Evolutionary conservation across 2,329 filamentous ascomycete species (phyloP).

Genomic region (Pseudocercospora ulei): DNA sequence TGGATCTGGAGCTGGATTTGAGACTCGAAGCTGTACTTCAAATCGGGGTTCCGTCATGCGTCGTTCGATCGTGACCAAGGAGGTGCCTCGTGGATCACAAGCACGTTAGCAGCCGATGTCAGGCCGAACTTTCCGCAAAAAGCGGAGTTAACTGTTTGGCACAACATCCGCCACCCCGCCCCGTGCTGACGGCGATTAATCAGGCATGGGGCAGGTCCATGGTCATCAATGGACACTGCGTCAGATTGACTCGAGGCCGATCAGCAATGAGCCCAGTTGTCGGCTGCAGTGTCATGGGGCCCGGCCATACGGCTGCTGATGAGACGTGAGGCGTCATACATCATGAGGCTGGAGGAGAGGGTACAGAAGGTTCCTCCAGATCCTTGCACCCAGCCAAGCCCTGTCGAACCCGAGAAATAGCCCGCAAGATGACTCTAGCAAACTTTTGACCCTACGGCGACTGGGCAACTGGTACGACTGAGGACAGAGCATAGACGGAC

Average conservation of each 20-base stretch:
- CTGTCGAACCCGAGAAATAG: slow-evolving; percentile 2
- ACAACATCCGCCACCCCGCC: not conserved
- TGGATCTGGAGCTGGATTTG: not conserved
- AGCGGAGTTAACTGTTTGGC: not conserved
- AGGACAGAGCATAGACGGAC: not conserved
- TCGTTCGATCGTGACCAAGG: no score
- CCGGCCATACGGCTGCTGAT: slow-evolving; percentile 4
- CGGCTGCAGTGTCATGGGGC: slow-evolving; percentile 2
- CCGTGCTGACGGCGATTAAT: not conserved
- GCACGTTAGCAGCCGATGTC: not conserved
- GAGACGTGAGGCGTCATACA: slow-evolving; percentile 2
- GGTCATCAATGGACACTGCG: not conserved
- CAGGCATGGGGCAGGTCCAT: not conserved
- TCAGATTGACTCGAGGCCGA: slow-evolving; percentile 8
- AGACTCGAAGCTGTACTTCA: no score
- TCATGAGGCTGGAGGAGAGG: not conserved
- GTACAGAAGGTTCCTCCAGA: slow-evolving; percentile 2
- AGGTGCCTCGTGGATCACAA: no score
- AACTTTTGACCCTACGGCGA: slow-evolving; percentile 1
- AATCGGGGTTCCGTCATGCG: no score
- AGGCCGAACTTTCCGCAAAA: not conserved
- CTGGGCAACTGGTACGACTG: slow-evolving; percentile 1
- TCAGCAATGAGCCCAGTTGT: not conserved
- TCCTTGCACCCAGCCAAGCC: slow-evolving; percentile 1
- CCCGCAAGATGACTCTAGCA: not conserved